Conservation (phyloP, 2,329 filamentous ascomycete genomes). For the Calonectria hawksworthii region DNA sequence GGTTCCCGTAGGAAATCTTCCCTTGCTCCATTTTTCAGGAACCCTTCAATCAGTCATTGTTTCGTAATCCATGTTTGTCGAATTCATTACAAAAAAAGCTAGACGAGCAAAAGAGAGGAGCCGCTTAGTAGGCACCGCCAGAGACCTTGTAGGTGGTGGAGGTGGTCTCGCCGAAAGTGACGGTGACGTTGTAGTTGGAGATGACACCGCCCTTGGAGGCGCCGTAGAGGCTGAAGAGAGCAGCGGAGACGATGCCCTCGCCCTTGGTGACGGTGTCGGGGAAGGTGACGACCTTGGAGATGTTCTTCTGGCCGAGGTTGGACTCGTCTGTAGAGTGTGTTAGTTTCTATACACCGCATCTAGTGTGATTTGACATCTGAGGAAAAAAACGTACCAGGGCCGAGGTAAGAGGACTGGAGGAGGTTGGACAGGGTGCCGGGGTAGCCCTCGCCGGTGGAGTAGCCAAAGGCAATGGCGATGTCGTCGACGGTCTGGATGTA, state of each 20-base stretch:
- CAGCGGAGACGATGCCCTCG: conserved; percentile 43
- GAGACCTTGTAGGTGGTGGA: conserved; percentile 18
- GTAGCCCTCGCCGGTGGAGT: conserved; percentile 42
- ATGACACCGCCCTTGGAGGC: conserved; percentile 22
- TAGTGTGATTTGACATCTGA: too few relatives aligned
- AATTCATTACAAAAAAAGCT: neutral
- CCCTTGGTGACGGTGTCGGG: conserved; percentile 40
- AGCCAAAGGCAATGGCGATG: conserved; percentile 60
- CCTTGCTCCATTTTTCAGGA: neutral
- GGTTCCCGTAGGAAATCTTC: neutral
- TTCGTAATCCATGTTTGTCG: neutral
- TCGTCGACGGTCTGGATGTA: conserved; percentile 62
- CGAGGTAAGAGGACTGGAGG: conserved; percentile 52
- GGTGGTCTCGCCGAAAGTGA: conserved; percentile 19
- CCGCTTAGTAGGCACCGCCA: neutral
- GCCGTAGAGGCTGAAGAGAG: conserved; percentile 49
- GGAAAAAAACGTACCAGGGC: conserved; percentile 43
- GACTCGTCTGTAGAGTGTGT: conserved; percentile 37
- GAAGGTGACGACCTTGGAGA: conserved; percentile 47
- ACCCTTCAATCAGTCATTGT: neutral
- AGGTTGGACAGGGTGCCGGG: conserved; percentile 47
- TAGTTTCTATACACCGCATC: too few relatives aligned
- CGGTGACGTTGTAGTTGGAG: conserved; percentile 22
- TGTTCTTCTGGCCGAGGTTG: conserved; percentile 36
- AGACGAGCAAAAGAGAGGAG: too few relatives aligned